Evolutionary conservation across 1,284 basidiomycete genomes (phyloP).

Genomic region (Neonothopanus nambi): DNA sequence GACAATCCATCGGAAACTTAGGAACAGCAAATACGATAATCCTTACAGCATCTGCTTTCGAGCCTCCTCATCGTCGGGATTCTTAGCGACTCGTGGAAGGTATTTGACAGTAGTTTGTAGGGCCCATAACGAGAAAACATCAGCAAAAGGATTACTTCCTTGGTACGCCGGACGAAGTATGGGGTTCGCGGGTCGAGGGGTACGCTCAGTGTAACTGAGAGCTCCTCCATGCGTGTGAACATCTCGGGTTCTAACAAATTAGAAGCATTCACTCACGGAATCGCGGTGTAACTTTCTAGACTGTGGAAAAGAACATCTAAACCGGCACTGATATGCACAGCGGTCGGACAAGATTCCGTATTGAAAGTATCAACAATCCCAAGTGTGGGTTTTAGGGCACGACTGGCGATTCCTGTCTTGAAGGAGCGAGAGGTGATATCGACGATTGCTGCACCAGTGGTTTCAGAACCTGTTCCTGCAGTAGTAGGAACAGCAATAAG

Average conservation of each 20-base stretch:
- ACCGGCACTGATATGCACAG: conserved; percentile 89
- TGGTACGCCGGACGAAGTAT: conserved; percentile 92
- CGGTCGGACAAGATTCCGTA: conserved; percentile 82
- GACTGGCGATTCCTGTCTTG: conserved; percentile 95
- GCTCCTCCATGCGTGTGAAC: neutral
- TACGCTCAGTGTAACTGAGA: conserved; percentile 82
- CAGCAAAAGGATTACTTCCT: conserved; percentile 94
- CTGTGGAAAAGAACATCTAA: conserved; percentile 95
- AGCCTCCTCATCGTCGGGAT: conserved; percentile 81
- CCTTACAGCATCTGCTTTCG: conserved; percentile 88
- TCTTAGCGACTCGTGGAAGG: conserved; percentile 84
- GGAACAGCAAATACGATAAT: neutral
- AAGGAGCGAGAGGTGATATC: conserved; percentile 89
- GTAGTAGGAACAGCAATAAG: conserved; percentile 95
- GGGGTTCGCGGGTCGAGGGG: conserved; percentile 88
- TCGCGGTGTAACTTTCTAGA: conserved; percentile 90
- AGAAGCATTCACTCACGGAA: conserved; percentile 56
- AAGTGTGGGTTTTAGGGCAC: conserved; percentile 87
- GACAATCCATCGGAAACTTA: conserved; percentile 6
- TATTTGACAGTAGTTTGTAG: conserved; percentile 89
- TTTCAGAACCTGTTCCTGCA: conserved; percentile 96
- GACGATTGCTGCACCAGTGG: conserved; percentile 96
- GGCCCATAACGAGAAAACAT: conserved; percentile 96
- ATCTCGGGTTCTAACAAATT: neutral
- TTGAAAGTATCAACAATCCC: conserved; percentile 72